phyloP scores from a whole-genome alignment of 352 stramenopile species.

The Blastocystis sp. region DNA sequence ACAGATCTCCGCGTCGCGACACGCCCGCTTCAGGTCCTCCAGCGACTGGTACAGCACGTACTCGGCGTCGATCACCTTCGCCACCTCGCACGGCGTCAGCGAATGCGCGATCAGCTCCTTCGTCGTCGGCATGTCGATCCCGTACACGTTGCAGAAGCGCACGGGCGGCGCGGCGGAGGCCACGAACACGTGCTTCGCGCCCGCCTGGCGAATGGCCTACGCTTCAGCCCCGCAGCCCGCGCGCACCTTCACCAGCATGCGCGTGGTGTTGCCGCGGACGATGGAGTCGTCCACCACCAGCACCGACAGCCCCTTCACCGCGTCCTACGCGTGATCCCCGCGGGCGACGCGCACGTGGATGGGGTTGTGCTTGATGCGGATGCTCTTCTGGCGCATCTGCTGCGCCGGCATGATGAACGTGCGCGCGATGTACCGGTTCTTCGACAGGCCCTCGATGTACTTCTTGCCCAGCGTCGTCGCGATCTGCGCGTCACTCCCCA shows the following conservation, averaged over 20 bases:
- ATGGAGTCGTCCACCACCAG: constrained; percentile 98
- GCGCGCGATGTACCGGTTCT: constrained; percentile 89
- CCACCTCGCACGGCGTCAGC: constrained; percentile 87
- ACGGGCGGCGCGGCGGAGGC: constrained; percentile 91
- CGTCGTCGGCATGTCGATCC: constrained; percentile 96
- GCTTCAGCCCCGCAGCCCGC: not conserved
- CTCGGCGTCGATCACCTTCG: constrained; percentile 86
- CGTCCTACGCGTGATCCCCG: constrained; percentile 71
- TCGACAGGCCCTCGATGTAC: constrained; percentile 96
- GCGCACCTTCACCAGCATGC: constrained; percentile 94
- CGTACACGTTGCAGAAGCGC: constrained; percentile 97
- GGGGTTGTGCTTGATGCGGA: constrained; percentile 96
- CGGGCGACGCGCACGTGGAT: constrained; percentile 82
- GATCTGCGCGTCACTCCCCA: constrained; percentile 74
- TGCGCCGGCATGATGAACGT: constrained; percentile 99
- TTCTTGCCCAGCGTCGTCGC: constrained; percentile 81
- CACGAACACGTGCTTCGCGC: constrained; percentile 92
- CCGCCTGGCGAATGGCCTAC: constrained; percentile 84
- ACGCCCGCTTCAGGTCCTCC: constrained; percentile 83
- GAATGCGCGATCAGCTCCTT: constrained; percentile 94
- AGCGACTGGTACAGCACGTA: constrained; percentile 89
- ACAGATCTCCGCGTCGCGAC: constrained; percentile 71
- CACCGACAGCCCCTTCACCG: constrained; percentile 89
- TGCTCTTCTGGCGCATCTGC: constrained; percentile 87
- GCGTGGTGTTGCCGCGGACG: constrained; percentile 93